A percentile compares a stretch with the other conserved stretches of the same genome.
These are phyloP conservation scores for Casaregolazyma lundiana DNA, from an alignment of 1,139 yeast genomes.

Conservation along the genomic window DNA sequence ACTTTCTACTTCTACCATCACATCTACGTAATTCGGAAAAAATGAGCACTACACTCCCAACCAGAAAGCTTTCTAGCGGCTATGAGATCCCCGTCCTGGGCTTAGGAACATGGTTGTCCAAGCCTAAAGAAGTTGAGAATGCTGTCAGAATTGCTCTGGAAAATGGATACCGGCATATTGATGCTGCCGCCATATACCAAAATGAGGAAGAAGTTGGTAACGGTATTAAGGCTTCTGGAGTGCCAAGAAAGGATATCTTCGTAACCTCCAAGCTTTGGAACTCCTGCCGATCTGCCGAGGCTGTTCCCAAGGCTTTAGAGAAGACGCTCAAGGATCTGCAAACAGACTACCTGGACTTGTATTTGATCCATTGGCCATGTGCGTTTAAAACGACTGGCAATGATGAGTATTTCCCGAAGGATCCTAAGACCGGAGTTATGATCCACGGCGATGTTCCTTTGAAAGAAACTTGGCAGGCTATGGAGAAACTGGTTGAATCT, in stretches of 20 bases:
- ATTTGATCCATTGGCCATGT: slow-evolving; percentile 56
- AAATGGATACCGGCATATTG: slow-evolving; percentile 60
- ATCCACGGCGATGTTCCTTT: slow-evolving; percentile 62
- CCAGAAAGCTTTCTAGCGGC: slow-evolving; percentile 34
- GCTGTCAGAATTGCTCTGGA: slow-evolving; percentile 25
- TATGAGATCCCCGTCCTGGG: slow-evolving; percentile 45
- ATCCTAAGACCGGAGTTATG: slow-evolving; percentile 61
- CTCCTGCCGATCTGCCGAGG: slow-evolving; percentile 55
- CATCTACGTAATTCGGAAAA: background rate
- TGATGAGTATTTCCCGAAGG: slow-evolving; percentile 53
- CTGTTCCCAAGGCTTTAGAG: slow-evolving; percentile 51
- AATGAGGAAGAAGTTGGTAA: slow-evolving; percentile 54
- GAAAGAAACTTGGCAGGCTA: slow-evolving; percentile 70
- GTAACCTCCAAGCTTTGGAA: slow-evolving; percentile 83
- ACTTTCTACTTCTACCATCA: background rate
- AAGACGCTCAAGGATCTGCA: slow-evolving; percentile 57
- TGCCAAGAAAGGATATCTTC: slow-evolving; percentile 59
- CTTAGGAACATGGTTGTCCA: slow-evolving; percentile 61
- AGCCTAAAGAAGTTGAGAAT: slow-evolving; percentile 34
- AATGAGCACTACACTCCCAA: background rate
- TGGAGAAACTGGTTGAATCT: slow-evolving; percentile 53
- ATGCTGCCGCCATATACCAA: slow-evolving; percentile 55
- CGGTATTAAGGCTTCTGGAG: slow-evolving; percentile 33
- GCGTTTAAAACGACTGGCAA: slow-evolving; percentile 55
- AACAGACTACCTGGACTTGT: slow-evolving; percentile 66